Conservation (phyloP, 805 yeast species). For the Groenewaldozyma salmanticensis region DNA sequence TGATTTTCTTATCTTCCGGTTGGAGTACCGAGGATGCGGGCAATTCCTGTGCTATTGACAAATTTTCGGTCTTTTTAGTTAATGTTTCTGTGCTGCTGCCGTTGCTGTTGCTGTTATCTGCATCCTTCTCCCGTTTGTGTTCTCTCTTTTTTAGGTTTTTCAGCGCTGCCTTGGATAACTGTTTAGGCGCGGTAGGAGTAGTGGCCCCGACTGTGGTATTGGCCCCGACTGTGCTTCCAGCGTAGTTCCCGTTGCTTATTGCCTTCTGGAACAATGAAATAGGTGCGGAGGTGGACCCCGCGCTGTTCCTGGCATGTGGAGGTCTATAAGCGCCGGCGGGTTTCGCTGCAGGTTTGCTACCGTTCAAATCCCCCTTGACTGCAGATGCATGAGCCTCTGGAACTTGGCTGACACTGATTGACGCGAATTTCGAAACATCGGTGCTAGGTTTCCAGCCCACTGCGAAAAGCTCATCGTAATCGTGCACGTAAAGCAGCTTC, state of each 20-base stretch:
- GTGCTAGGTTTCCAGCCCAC: slow-evolving; percentile 70
- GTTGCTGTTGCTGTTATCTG: slow-evolving; percentile 22
- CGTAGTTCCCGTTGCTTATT: slow-evolving; percentile 7
- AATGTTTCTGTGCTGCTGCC: slow-evolving; percentile 5
- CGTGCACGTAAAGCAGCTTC: slow-evolving; percentile 63
- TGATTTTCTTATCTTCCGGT: slow-evolving; percentile 84
- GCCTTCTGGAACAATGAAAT: slow-evolving; percentile 20
- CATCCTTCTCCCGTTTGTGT: slow-evolving; percentile 13
- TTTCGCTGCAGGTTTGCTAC: slow-evolving; percentile 36
- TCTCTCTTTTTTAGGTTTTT: slow-evolving; percentile 70
- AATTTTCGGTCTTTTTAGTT: slow-evolving; percentile 25
- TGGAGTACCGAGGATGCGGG: slow-evolving; percentile 12
- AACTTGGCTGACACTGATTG: slow-evolving; percentile 32
- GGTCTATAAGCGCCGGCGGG: slow-evolving; percentile 92
- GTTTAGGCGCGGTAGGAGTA: slow-evolving; percentile 34
- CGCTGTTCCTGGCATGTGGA: slow-evolving; percentile 70
- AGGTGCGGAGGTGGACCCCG: slow-evolving; percentile 26
- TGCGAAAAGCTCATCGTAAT: slow-evolving; percentile 68
- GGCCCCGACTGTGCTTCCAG: slow-evolving; percentile 16
- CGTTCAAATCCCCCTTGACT: slow-evolving; percentile 20
- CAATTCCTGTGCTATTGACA: slow-evolving; percentile 7
- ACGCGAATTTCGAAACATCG: slow-evolving; percentile 29
- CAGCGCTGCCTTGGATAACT: slow-evolving; percentile 54
- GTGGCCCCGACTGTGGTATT: slow-evolving; percentile 7
- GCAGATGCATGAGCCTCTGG: slow-evolving; percentile 69